These are phyloP conservation scores for Teunomyces aglyptinius DNA, from an alignment of 805 yeast species.

Conservation along the genomic window DNA sequence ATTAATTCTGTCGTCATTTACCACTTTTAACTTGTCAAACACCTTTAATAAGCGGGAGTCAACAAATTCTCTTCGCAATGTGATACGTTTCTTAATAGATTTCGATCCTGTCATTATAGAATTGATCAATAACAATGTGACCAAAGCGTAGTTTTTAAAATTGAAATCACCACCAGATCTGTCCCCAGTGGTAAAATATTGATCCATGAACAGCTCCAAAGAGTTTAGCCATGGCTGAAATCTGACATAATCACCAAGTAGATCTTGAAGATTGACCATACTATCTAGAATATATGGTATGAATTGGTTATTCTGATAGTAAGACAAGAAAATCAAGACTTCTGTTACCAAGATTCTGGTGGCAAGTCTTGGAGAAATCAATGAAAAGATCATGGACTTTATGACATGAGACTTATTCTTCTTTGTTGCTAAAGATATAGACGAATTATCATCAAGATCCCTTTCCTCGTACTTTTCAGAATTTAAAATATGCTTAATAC, in stretches of 20 bases:
- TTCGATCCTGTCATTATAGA: conserved; percentile 29
- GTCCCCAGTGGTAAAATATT: conserved; percentile 19
- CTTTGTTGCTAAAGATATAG: conserved; percentile 9
- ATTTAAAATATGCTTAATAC: conserved; percentile 35
- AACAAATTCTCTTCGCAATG: conserved; percentile 34
- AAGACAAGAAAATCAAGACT: conserved; percentile 36
- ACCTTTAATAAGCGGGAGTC: conserved; percentile 36
- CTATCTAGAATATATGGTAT: conserved; percentile 29
- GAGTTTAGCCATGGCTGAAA: conserved; percentile 44
- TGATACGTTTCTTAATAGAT: conserved; percentile 24
- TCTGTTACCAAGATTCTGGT: conserved; percentile 43
- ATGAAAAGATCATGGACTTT: conserved; percentile 35
- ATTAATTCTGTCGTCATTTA: conserved; percentile 30
- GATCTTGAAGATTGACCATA: conserved; percentile 33
- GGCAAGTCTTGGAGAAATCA: conserved; percentile 38
- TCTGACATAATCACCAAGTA: conserved; percentile 31
- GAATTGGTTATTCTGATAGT: conserved; percentile 24
- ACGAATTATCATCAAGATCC: conserved; percentile 7
- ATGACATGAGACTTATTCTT: conserved; percentile 33
- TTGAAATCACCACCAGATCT: conserved; percentile 15
- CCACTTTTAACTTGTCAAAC: conserved; percentile 31
- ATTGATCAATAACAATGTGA: conserved; percentile 37
- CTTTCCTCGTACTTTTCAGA: conserved; percentile 19
- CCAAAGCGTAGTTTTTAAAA: conserved; percentile 33
- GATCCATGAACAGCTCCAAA: conserved; percentile 35